phyloP scores from a whole-genome alignment of 495 filamentous ascomycete genomes.

The Neohortaea acidophila region DNA sequence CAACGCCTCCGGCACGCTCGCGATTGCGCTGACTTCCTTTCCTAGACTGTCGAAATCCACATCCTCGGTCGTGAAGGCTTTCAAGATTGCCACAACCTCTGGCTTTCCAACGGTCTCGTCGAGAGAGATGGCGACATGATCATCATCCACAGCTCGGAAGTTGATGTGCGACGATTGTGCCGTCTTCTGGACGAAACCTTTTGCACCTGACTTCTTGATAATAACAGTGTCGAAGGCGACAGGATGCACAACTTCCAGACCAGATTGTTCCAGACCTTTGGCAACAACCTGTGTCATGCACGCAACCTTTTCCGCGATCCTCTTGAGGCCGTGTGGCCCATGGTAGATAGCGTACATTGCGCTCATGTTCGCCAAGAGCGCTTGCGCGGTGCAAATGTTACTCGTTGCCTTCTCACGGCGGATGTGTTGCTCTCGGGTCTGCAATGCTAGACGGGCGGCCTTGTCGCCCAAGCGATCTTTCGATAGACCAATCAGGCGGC shows the following conservation, averaged over 20 bases:
- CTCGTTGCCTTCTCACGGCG: slow-evolving; percentile 94
- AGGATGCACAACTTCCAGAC: slow-evolving; percentile 42
- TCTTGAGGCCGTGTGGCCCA: slow-evolving; percentile 69
- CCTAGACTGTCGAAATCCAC: slow-evolving; percentile 26
- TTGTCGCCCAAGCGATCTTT: slow-evolving; percentile 76
- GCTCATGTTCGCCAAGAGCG: slow-evolving; percentile 89
- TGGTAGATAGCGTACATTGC: slow-evolving; percentile 98
- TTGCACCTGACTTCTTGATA: slow-evolving; percentile 39
- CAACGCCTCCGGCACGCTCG: slow-evolving; percentile 28
- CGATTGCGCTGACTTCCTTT: slow-evolving; percentile 13
- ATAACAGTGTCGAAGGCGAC: slow-evolving; percentile 71
- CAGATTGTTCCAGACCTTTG: slow-evolving; percentile 47
- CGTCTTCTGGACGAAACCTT: slow-evolving; percentile 33
- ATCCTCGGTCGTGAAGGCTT: slow-evolving; percentile 22
- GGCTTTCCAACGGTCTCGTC: slow-evolving; percentile 55
- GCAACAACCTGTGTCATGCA: slow-evolving; percentile 56
- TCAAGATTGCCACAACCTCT: slow-evolving; percentile 46
- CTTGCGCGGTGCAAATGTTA: slow-evolving; percentile 97
- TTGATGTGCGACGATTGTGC: slow-evolving; percentile 42
- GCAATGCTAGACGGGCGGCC: slow-evolving; percentile 77
- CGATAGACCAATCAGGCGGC: slow-evolving; percentile 80
- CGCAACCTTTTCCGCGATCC: slow-evolving; percentile 66
- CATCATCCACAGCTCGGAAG: slow-evolving; percentile 44
- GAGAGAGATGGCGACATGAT: slow-evolving; percentile 50
- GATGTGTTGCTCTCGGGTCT: slow-evolving; percentile 96